Evolutionary conservation across 805 yeast genomes (phyloP), one percentile per base, ranked within the genome.

Genomic region (Candida railenensis): DNA sequence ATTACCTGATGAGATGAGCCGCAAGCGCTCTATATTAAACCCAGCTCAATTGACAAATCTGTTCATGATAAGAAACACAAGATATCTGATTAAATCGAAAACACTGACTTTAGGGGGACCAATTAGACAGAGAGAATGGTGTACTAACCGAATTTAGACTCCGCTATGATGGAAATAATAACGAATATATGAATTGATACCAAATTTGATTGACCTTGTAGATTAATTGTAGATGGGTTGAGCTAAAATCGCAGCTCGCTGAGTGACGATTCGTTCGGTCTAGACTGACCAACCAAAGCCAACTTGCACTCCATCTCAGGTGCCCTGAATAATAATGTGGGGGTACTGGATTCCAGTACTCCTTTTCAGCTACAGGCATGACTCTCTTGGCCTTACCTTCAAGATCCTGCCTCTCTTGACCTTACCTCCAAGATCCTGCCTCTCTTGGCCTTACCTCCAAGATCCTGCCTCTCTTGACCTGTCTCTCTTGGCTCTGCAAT

Each of bases 11-110:
- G 73, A 67, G 65, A 57, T 56, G 72, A 66, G 72, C 65, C 72
- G 54, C 50, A 51, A 54, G 55, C 69, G 64, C 71, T 66, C 70
- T 57, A 53, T 60, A 49, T 49, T 57, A 63, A 67, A 68, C 73
- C 72, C 72, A 67, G 72, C 72, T 68, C 73, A 67, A 61, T 68
- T 67, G 73, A 68, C 66, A 58, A 59, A 65, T 63, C 64, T 69
- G 66, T 60, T 67, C 53, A 65, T 67, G 72, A 67, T 63, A 67
- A 66, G 59, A 63, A 55, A 50, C 30, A 46, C 47, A 44, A 59
- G 62, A 62, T 53, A 58, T 51, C 65, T 59, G 65, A 60, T 41
- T 15, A 34, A n/a, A 15, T 34, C 19, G 37, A 34, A 15, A 15
- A 5, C 20, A 34, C 34, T 30, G 14, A 30, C 34, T 18, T 34